phyloP scores from a whole-genome alignment of 1,284 basidiomycete species.

The Schizophyllum commune region DNA sequence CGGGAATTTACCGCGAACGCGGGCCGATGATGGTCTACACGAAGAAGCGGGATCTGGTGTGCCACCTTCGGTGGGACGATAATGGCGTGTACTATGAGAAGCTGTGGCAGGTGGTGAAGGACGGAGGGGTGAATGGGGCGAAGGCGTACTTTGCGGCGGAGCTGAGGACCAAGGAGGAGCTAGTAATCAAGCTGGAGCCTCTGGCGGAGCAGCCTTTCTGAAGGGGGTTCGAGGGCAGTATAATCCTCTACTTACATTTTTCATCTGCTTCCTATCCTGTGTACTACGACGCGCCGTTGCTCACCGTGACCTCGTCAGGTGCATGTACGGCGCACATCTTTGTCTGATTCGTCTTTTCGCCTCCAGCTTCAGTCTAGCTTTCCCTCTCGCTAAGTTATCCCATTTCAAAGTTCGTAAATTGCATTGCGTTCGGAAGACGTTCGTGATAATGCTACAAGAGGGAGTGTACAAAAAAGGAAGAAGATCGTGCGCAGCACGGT shows the following conservation, averaged over 20 bases:
- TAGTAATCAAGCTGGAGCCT: slow-evolving; percentile 43
- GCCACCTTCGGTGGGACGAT: slow-evolving; percentile 27
- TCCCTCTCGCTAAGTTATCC: not conserved
- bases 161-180: slow-evolving; percentile 33
- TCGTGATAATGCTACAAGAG: not conserved
- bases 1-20: not conserved
- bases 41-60: slow-evolving; percentile 44
- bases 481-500: not conserved
- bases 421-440: not conserved
- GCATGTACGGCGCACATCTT: too few species aligned
- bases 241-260: too few species aligned
- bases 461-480: not conserved
- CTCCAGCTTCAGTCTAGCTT: too few species aligned
- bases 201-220: slow-evolving; percentile 37
- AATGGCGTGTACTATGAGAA: slow-evolving; percentile 30
- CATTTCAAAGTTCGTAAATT: not conserved
- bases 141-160: slow-evolving; percentile 54
- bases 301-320: too few species aligned
- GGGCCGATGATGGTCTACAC: slow-evolving; percentile 38
- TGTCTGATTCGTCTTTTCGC: too few species aligned
- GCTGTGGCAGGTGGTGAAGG: slow-evolving; percentile 27
- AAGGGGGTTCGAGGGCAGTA: too few species aligned
- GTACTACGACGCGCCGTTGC: too few species aligned
- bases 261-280: too few species aligned
- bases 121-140: slow-evolving; percentile 33